phyloP scores from a whole-genome alignment of 2,329 filamentous ascomycete species.

The Aureobasidium sp. region DNA sequence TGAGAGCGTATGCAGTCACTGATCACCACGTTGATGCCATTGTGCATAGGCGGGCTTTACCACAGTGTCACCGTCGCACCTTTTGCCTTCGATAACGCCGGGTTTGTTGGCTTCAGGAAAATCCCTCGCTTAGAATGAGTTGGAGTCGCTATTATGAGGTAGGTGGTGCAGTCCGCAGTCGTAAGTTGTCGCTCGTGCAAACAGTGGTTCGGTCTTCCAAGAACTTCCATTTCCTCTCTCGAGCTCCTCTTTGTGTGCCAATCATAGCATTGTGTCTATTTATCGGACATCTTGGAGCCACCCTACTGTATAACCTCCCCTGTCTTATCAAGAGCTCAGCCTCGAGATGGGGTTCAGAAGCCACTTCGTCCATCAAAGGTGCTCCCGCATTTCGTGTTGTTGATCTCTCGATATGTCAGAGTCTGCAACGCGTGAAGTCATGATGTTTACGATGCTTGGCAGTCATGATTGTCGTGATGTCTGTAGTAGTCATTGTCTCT shows the following conservation, averaged over 20 bases:
- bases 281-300: not conserved
- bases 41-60: conserved; percentile 1
- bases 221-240: not conserved
- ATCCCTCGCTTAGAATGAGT: not conserved
- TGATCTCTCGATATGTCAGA: not conserved
- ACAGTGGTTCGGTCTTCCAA: not conserved
- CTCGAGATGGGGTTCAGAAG: not conserved
- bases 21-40: conserved; percentile 12
- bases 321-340: not conserved
- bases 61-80: not conserved
- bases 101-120: not conserved
- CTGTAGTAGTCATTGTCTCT: not conserved
- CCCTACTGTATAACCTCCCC: not conserved
- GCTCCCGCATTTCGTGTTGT: too few relatives aligned
- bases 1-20: not conserved
- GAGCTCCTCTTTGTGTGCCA: not conserved
- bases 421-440: not conserved
- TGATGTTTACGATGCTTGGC: not conserved
- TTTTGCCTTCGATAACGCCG: not conserved
- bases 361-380: not conserved
- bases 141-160: not conserved
- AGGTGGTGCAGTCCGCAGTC: not conserved
- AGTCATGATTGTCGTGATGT: not conserved
- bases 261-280: not conserved
- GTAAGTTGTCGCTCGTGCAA: not conserved